These are phyloP conservation scores for Psilocybe tampanensis DNA, from an alignment of 768 basidiomycete species.

Conservation along the genomic window DNA sequence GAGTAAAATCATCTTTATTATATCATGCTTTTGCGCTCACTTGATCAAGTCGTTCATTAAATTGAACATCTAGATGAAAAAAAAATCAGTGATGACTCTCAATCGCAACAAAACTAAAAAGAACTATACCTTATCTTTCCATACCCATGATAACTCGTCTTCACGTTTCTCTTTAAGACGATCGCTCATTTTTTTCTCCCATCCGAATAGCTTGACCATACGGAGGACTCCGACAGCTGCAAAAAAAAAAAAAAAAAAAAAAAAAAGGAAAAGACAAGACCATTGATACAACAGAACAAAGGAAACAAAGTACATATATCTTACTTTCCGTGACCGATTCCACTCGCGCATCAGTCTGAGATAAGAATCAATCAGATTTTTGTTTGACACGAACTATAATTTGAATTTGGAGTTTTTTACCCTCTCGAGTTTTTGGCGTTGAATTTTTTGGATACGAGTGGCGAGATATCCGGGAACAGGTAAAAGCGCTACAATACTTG, in stretches of 20 bases:
- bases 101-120: too few relatives aligned
- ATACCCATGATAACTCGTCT: conserved; percentile 60
- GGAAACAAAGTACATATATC: neutral
- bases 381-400: neutral
- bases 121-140: conserved; percentile 31
- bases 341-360: conserved; percentile 54
- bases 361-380: neutral
- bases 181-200: conserved; percentile 61
- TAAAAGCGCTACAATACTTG: conserved; percentile 49
- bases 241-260: too few relatives aligned
- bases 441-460: conserved; percentile 43
- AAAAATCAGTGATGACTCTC: neutral
- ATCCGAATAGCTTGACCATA: conserved; percentile 78
- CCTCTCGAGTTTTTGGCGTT: conserved; percentile 47
- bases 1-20: neutral
- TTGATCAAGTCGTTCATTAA: neutral
- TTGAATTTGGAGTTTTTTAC: conserved; percentile 5
- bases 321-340: conserved; percentile 64
- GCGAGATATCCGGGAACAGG: conserved; percentile 65
- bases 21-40: neutral
- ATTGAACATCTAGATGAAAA: neutral
- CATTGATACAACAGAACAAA: neutral
- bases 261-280: too few relatives aligned
- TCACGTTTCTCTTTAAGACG: conserved; percentile 60
- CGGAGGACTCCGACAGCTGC: conserved; percentile 58